Evolutionary conservation across 805 yeast genomes (phyloP).

Genomic region (Wickerhamomyces queroliae): DNA sequence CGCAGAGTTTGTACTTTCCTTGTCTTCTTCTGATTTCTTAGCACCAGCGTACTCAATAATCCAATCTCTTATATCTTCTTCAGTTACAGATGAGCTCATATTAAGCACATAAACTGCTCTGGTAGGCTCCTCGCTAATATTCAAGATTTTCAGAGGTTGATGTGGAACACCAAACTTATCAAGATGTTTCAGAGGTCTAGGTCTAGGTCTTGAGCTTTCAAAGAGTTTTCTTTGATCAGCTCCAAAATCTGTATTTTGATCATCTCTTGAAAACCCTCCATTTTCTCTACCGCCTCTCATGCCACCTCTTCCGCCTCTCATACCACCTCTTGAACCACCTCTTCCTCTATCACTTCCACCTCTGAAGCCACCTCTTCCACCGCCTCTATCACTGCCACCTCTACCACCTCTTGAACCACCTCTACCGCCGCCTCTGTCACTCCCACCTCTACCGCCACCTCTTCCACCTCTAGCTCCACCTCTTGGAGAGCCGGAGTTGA

Average conservation of each 20-base stretch:
- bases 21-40: not conserved
- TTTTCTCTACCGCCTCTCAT: slow-evolving; percentile 5
- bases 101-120: slow-evolving; percentile 12
- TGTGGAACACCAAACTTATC: not conserved
- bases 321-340: not conserved
- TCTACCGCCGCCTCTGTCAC: slow-evolving; percentile 1
- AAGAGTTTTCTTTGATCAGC: not conserved
- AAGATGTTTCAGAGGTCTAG: not conserved
- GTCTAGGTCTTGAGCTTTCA: not conserved
- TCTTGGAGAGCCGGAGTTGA: too few species aligned
- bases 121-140: slow-evolving; percentile 7
- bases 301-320: not conserved
- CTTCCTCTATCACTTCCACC: slow-evolving; percentile 1
- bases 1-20: not conserved
- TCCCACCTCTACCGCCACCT: not conserved
- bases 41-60: slow-evolving; percentile 1
- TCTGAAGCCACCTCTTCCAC: not conserved
- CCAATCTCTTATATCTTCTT: slow-evolving; percentile 12
- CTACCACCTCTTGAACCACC: not conserved
- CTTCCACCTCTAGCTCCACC: not conserved
- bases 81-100: slow-evolving; percentile 9
- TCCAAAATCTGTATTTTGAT: not conserved
- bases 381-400: slow-evolving; percentile 4
- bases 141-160: slow-evolving; percentile 6
- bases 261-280: not conserved